Percentiles rank a stretch among this genome's conserved stretches.
These are phyloP conservation scores for Mycocentrospora acerina DNA, from an alignment of 2,329 filamentous ascomycete species.

Conservation along the genomic window DNA sequence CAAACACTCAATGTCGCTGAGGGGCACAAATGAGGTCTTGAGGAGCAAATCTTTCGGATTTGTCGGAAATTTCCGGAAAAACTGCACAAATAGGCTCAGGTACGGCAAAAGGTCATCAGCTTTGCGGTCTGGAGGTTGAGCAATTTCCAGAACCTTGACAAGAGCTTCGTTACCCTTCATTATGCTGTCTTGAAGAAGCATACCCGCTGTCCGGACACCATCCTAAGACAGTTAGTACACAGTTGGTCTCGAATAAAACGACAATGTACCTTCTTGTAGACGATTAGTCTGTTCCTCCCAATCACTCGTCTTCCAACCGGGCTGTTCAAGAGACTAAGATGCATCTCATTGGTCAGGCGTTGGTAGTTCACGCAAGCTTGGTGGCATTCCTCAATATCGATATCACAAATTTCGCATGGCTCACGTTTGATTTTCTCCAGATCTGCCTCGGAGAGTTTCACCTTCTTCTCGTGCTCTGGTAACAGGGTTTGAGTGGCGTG, in stretches of 20 bases:
- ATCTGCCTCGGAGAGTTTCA: constrained; percentile 88
- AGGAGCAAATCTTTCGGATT: constrained; percentile 66
- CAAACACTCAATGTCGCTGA: constrained; percentile 81
- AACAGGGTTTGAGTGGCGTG: constrained; percentile 93
- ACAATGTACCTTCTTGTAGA: constrained; percentile 66
- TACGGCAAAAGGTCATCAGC: constrained; percentile 87
- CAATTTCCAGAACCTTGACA: constrained; percentile 78
- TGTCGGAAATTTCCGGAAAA: constrained; percentile 68
- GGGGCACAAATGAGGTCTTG: constrained; percentile 67
- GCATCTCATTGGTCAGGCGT: constrained; percentile 76
- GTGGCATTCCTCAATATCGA: constrained; percentile 78
- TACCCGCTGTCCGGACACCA: constrained; percentile 77
- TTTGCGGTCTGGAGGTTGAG: constrained; percentile 67
- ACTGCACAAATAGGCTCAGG: constrained; percentile 66
- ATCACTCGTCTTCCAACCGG: constrained; percentile 82
- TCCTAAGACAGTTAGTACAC: constrained; percentile 52
- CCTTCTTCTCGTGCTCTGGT: constrained; percentile 92
- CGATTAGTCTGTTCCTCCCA: constrained; percentile 70
- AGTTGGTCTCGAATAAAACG: background rate
- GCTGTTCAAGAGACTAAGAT: constrained; percentile 74
- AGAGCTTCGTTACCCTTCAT: constrained; percentile 66
- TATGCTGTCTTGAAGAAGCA: constrained; percentile 75
- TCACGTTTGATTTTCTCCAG: constrained; percentile 87
- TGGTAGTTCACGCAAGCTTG: constrained; percentile 78
- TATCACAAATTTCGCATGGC: constrained; percentile 77